These are phyloP conservation scores for Ramaria sp. DNA, from an alignment of 768 basidiomycete genomes.

Conservation along the genomic window DNA sequence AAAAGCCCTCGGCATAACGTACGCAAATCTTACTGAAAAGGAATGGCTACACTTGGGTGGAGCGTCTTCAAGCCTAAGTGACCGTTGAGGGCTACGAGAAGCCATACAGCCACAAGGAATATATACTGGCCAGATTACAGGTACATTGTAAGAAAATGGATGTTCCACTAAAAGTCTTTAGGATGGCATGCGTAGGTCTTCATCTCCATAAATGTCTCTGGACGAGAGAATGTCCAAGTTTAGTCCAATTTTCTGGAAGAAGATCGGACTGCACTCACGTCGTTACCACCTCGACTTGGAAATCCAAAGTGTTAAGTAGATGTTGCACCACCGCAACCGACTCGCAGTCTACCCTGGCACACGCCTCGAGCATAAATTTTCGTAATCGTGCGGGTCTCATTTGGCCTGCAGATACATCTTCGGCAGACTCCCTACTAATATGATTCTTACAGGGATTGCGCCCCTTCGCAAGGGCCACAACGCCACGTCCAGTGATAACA, in stretches of 20 bases:
- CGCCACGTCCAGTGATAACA: conserved; percentile 3
- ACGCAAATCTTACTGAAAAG: no score
- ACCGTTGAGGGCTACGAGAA: no score
- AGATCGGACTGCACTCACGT: background rate
- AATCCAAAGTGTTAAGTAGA: background rate
- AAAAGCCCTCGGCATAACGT: no score
- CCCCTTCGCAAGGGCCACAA: conserved; percentile 2
- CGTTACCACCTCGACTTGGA: background rate
- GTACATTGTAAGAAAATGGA: no score
- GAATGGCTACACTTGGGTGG: no score
- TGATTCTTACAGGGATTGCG: background rate
- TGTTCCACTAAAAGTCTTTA: no score
- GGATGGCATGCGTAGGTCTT: no score
- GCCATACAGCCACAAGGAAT: no score
- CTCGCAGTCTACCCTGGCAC: conserved; percentile 8
- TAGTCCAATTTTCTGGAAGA: background rate
- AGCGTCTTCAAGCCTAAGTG: no score
- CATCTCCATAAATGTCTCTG: no score
- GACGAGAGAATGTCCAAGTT: no score
- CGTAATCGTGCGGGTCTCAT: background rate
- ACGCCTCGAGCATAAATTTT: background rate
- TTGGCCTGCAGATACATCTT: background rate
- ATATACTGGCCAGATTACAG: no score
- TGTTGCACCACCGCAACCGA: conserved; percentile 6
- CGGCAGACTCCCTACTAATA: background rate